phyloP scores from a whole-genome alignment of 768 basidiomycete species.

The Pulveroboletus ravenelii region DNA sequence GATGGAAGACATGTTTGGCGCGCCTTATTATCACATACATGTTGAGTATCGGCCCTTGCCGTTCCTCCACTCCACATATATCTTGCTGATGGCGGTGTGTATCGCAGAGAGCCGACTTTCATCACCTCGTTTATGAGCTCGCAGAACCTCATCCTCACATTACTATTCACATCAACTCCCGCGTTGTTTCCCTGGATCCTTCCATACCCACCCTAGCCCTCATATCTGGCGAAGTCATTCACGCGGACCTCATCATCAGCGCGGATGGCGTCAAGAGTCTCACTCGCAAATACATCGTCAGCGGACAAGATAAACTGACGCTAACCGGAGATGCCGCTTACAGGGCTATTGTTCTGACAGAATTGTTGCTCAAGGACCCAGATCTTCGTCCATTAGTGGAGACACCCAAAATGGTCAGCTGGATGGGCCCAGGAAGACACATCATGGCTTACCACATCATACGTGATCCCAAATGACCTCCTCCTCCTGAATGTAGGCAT shows the following conservation, averaged over 20 bases:
- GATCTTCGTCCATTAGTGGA: conserved; percentile 50
- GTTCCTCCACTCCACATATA: background rate
- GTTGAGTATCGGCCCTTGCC: conserved; percentile 7
- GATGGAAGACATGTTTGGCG: conserved; percentile 30
- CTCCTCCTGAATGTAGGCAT: background rate
- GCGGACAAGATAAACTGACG: conserved; percentile 39
- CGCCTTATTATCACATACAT: conserved; percentile 35
- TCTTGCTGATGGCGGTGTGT: background rate
- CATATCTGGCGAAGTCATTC: conserved; percentile 39
- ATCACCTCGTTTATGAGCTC: conserved; percentile 34
- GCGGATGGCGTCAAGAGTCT: conserved; percentile 52
- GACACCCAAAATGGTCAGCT: conserved; percentile 46
- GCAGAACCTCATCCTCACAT: conserved; percentile 32
- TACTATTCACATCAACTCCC: conserved; percentile 33
- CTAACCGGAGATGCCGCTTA: conserved; percentile 64
- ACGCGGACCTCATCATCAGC: conserved; percentile 43
- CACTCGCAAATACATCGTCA: conserved; percentile 45
- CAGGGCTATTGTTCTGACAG: conserved; percentile 47
- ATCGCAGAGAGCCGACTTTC: conserved; percentile 43
- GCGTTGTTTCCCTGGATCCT: conserved; percentile 34
- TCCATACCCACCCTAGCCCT: conserved; percentile 34
- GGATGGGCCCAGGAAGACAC: conserved; percentile 53
- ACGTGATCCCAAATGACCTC: conserved; percentile 8
- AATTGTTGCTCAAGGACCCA: conserved; percentile 43
- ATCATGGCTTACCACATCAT: conserved; percentile 44